Conservation (phyloP, 2,329 filamentous ascomycete genomes). For the Colletotrichum sansevieriae region DNA sequence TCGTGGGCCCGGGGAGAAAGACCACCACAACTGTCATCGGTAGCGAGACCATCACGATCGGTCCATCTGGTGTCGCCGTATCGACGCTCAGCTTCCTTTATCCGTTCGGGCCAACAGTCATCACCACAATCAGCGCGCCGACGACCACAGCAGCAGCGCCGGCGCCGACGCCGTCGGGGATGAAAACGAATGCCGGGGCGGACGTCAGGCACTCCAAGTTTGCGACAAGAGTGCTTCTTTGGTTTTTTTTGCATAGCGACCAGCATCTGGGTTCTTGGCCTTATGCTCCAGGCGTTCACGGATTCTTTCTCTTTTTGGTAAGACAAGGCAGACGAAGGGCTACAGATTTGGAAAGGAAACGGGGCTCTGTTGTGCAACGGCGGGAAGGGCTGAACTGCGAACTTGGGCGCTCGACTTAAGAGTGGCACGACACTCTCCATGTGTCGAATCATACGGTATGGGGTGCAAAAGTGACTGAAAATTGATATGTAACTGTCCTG, state of each 20-base stretch:
- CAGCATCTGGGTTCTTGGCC: constrained; percentile 53
- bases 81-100: constrained; percentile 59
- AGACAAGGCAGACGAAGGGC: constrained; percentile 1
- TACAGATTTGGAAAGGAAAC: background rate
- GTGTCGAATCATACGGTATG: too few species aligned
- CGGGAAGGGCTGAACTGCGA: constrained; percentile 15
- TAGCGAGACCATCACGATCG: constrained; percentile 65
- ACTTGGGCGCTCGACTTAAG: background rate
- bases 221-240: constrained; percentile 41
- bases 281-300: constrained; percentile 16
- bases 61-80: constrained; percentile 62
- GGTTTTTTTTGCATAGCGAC: constrained; percentile 52
- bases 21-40: constrained; percentile 61
- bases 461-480: too few species aligned
- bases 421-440: constrained; percentile 39
- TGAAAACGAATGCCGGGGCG: constrained; percentile 24
- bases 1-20: constrained; percentile 58
- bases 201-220: constrained; percentile 25
- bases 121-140: constrained; percentile 55
- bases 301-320: background rate
- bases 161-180: constrained; percentile 32
- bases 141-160: constrained; percentile 44
- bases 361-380: constrained; percentile 26
- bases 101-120: constrained; percentile 60
- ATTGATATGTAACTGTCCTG: too few species aligned